These are phyloP conservation scores for Neurospora cerealis DNA, from an alignment of 495 filamentous ascomycete genomes.

Conservation along the genomic window DNA sequence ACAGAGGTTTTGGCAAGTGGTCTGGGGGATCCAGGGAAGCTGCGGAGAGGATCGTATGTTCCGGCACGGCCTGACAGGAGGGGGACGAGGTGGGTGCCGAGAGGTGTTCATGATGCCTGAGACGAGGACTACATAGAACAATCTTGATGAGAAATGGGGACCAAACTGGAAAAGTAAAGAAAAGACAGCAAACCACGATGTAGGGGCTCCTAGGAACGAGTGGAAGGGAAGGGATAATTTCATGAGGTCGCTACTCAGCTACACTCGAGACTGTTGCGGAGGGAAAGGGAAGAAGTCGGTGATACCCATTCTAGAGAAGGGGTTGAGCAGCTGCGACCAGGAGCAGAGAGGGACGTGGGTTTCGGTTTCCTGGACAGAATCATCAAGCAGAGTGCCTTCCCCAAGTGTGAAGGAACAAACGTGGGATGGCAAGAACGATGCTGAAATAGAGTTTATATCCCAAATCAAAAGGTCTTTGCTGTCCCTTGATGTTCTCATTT, in stretches of 20 bases:
- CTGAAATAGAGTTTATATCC: not conserved
- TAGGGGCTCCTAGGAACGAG: too few relatives aligned
- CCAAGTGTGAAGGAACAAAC: not conserved
- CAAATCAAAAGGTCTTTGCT: not conserved
- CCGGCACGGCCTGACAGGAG: not conserved
- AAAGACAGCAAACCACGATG: too few relatives aligned
- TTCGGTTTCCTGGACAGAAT: not conserved
- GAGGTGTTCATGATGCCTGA: not conserved
- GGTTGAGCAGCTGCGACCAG: not conserved
- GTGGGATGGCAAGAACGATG: not conserved
- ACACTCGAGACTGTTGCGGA: not conserved
- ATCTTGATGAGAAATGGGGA: too few relatives aligned
- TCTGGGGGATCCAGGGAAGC: not conserved
- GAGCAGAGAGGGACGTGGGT: not conserved
- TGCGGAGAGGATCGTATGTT: not conserved
- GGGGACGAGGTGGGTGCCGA: not conserved
- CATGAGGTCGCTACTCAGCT: not conserved
- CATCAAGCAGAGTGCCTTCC: not conserved
- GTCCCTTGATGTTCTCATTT: not conserved
- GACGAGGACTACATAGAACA: not conserved
- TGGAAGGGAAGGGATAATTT: not conserved
- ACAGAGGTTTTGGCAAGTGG: not conserved
- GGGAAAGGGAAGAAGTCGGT: not conserved
- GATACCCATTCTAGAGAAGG: not conserved
- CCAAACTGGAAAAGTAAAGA: too few relatives aligned